Evolutionary conservation across 2,329 filamentous ascomycete species (phyloP), one percentile per base, ranked within the genome.

Genomic region (Fusarium redolens): DNA sequence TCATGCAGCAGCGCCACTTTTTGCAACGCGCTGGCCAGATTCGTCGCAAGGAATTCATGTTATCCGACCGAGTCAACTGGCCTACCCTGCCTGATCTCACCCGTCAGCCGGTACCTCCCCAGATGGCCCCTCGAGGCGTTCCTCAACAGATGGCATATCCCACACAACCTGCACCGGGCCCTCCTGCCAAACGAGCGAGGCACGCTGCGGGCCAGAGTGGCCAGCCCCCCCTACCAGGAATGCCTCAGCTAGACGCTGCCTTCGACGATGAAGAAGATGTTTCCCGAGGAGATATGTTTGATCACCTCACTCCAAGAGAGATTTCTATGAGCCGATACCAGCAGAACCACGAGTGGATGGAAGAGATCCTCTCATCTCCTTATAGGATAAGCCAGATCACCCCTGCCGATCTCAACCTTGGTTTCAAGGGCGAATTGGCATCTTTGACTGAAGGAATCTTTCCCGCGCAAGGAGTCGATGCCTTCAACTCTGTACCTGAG

Each of bases 281-380:
- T 6, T 93, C 92, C 11, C 88, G 93, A 25, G 95, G 95, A 33
- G 96, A 99, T 81, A 88, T 95, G 80, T 94, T 99, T 78, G 96
- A 99, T 79, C 90, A 94, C 71, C 86, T 98, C 70, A 96, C 94
- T 1, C 95, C 95, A 6, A 90, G 95, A 47, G 96, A 99, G 72
- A 92, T 99, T 69, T 97, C 95, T 75, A 86, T 94, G 68, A 90
- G 91, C 72, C 90, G 96, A 61, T 99, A 98, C 81, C 92, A 92
- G 80, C 95, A 98, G 79, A 97, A 99, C 77, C 96, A 99, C 78
- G 94, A 97, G 81, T 98, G 96, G 96, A 97, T 99, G 94, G 96
- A 98, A 79, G 96, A 99, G 82, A 92, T 99, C 33, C 89, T 98
- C 60, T 94, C 93, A 2, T 98, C 96, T 3, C 94, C 95, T 0